Evolutionary conservation across 2,329 filamentous ascomycete species (phyloP).

Genomic region (Botrytis fabae): DNA sequence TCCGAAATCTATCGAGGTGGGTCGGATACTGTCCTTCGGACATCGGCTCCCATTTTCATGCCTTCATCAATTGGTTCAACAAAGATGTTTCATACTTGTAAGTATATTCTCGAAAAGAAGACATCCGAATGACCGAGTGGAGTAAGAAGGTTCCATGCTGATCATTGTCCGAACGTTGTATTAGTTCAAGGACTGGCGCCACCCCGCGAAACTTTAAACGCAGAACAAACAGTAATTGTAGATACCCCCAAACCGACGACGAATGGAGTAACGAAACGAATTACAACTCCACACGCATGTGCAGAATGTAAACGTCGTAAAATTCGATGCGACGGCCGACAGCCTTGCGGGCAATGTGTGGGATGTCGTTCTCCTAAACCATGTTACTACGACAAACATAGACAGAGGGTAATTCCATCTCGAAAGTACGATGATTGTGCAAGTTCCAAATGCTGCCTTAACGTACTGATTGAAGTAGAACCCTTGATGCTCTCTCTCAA

Average conservation of each 20-base stretch:
- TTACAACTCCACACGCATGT: slow-evolving; percentile 64
- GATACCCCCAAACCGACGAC: slow-evolving; percentile 38
- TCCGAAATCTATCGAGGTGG: slow-evolving; percentile 1
- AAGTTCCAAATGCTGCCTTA: slow-evolving; percentile 22
- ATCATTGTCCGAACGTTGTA: slow-evolving; percentile 18
- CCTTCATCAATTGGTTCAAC: slow-evolving; percentile 36
- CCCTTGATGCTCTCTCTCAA: slow-evolving; percentile 63
- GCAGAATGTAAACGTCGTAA: slow-evolving; percentile 78
- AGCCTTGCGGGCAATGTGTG: slow-evolving; percentile 79
- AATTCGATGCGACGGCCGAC: slow-evolving; percentile 79
- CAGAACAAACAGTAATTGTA: slow-evolving; percentile 32
- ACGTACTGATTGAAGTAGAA: slow-evolving; percentile 43
- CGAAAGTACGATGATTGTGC: slow-evolving; percentile 59
- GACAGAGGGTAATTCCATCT: slow-evolving; percentile 73
- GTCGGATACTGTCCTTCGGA: slow-evolving; percentile 17
- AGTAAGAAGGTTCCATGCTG: slow-evolving; percentile 7
- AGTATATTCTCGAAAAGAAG: slow-evolving; percentile 25
- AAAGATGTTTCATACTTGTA: slow-evolving; percentile 42
- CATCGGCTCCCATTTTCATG: slow-evolving; percentile 30
- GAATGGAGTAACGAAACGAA: slow-evolving; percentile 49
- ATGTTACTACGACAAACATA: slow-evolving; percentile 79
- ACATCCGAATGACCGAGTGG: slow-evolving; percentile 17
- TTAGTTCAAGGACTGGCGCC: slow-evolving; percentile 41
- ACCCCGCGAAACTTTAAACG: slow-evolving; percentile 29
- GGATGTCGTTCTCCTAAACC: slow-evolving; percentile 78